These are phyloP conservation scores for Colletotrichum coccodes DNA, from an alignment of 2,329 filamentous ascomycete genomes.

Conservation along the genomic window DNA sequence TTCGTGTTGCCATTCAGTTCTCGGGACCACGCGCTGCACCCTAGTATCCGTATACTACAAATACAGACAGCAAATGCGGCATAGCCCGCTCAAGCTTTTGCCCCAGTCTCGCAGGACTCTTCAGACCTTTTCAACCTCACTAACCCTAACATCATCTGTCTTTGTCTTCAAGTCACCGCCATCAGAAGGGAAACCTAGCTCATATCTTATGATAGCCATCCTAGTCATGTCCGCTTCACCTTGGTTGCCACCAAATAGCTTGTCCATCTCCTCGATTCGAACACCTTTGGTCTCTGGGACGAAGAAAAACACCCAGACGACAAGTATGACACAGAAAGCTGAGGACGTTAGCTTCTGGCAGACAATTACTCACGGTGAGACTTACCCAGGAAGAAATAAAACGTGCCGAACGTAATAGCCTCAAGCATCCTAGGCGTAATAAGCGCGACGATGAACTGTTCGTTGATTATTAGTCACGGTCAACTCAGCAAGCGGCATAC, in stretches of 20 bases:
- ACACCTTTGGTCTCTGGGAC: slow-evolving; percentile 68
- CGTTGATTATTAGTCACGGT: slow-evolving; percentile 68
- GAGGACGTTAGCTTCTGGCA: not conserved
- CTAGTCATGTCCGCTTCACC: not conserved
- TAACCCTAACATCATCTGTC: not conserved
- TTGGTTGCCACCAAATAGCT: slow-evolving; percentile 45
- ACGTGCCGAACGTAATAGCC: slow-evolving; percentile 61
- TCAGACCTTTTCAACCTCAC: slow-evolving; percentile 1
- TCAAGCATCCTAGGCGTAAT: slow-evolving; percentile 67
- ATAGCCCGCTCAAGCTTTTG: too few relatives aligned
- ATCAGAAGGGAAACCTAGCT: not conserved
- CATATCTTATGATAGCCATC: slow-evolving; percentile 4
- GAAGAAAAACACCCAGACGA: slow-evolving; percentile 62
- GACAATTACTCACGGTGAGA: not conserved
- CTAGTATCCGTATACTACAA: too few relatives aligned
- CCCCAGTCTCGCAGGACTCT: too few relatives aligned
- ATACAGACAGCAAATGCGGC: too few relatives aligned
- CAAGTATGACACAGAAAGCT: slow-evolving; percentile 56
- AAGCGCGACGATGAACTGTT: slow-evolving; percentile 46
- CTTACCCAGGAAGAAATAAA: slow-evolving; percentile 66
- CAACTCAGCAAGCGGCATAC: slow-evolving; percentile 58
- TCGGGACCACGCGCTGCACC: too few relatives aligned
- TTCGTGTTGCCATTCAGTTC: too few relatives aligned
- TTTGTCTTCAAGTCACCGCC: not conserved
- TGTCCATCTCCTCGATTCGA: slow-evolving; percentile 67